These are phyloP conservation scores for Phaeoacremonium minimum DNA, from an alignment of 2,329 filamentous ascomycete species.

Conservation along the genomic window DNA sequence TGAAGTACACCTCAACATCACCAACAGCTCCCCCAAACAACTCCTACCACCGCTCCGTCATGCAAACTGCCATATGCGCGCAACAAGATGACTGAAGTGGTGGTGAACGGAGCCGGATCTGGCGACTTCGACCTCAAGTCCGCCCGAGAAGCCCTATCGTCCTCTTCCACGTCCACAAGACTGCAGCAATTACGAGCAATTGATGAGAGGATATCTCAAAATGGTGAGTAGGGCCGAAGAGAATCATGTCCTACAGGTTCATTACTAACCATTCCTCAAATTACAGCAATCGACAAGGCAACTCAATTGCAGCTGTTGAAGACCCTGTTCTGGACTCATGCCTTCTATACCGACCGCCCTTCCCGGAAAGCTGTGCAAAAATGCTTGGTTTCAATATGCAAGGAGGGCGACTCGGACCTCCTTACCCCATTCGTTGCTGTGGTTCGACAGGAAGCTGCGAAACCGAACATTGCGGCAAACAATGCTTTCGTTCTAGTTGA, in stretches of 20 bases:
- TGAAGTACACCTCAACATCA: too few relatives aligned
- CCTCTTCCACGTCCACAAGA: conserved; percentile 57
- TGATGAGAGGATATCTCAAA: conserved; percentile 51
- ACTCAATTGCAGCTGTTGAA: conserved; percentile 56
- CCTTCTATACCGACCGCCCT: conserved; percentile 78
- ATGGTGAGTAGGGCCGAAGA: too few relatives aligned
- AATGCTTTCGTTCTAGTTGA: conserved; percentile 87
- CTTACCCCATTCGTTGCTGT: conserved; percentile 62
- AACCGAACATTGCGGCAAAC: conserved; percentile 69
- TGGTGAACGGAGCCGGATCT: conserved; percentile 32
- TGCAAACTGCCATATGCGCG: too few relatives aligned
- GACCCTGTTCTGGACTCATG: conserved; percentile 81
- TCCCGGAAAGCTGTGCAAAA: conserved; percentile 80
- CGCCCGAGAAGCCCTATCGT: conserved; percentile 47
- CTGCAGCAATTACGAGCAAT: conserved; percentile 50
- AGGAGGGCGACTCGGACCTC: conserved; percentile 49
- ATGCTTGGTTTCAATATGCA: conserved; percentile 66
- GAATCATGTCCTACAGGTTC: too few relatives aligned
- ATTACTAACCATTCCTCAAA: too few relatives aligned
- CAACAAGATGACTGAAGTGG: conserved; percentile 46
- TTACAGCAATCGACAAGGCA: conserved; percentile 3
- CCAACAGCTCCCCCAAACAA: too few relatives aligned
- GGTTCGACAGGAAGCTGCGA: conserved; percentile 69
- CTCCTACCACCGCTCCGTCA: too few relatives aligned
- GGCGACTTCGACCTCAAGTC: conserved; percentile 44